phyloP scores from a whole-genome alignment of 495 filamentous ascomycete genomes.

The Aspergillus avenaceus region DNA sequence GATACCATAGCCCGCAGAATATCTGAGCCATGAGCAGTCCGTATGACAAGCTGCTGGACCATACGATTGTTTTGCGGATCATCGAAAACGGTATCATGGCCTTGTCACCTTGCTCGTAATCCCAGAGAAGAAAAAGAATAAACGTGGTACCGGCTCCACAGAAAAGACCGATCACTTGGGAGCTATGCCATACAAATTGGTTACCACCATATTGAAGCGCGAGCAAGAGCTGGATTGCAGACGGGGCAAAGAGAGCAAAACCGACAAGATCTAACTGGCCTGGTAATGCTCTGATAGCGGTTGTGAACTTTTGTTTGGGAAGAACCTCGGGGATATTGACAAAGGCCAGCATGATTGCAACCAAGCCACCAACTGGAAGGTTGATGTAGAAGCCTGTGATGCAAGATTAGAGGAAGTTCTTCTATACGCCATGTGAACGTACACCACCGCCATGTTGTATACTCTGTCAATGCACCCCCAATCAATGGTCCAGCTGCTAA shows the following conservation, averaged over 20 bases:
- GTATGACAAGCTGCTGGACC: constrained; percentile 2
- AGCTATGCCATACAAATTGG: constrained; percentile 34
- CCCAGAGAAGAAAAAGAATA: constrained; percentile 38
- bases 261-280: constrained; percentile 40
- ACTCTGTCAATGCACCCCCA: constrained; percentile 33
- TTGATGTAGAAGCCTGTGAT: too few species aligned
- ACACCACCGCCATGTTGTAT: constrained; percentile 70
- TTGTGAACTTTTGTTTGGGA: too few species aligned
- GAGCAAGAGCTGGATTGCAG: constrained; percentile 36
- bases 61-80: background rate
- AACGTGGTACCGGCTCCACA: constrained; percentile 36
- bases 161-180: constrained; percentile 40
- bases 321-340: too few species aligned
- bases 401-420: too few species aligned
- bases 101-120: constrained; percentile 34
- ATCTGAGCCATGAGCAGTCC: background rate
- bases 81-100: constrained; percentile 40
- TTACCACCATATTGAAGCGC: constrained; percentile 38
- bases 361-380: too few species aligned
- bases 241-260: constrained; percentile 32
- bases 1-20: too few species aligned
- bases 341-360: too few species aligned
- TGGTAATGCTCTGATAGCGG: too few species aligned
- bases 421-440: background rate
- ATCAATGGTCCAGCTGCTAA: constrained; percentile 50